A percentile compares a stretch with the other conserved stretches of the same genome.
Conservation (phyloP, 2,329 filamentous ascomycete species). For the Stromatinia cepivora region DNA sequence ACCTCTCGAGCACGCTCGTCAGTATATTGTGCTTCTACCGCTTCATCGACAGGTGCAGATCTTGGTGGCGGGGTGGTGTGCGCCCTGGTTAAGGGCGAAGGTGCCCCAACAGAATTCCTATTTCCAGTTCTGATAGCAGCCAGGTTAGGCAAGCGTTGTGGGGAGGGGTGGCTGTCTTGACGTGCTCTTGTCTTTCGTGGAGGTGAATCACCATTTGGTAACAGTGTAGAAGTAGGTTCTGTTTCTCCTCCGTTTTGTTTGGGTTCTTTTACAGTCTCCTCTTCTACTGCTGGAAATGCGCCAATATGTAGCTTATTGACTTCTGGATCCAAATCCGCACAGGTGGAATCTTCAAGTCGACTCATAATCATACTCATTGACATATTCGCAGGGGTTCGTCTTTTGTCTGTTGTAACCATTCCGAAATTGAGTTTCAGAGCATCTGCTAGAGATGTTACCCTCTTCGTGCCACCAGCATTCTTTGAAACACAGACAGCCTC, state of each 20-base stretch:
- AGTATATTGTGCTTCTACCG: slow-evolving; percentile 38
- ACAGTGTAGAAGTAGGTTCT: slow-evolving; percentile 20
- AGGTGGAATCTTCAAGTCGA: slow-evolving; percentile 62
- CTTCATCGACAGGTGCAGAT: slow-evolving; percentile 36
- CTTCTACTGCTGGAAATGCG: slow-evolving; percentile 23
- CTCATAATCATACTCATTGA: slow-evolving; percentile 76
- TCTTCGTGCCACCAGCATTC: slow-evolving; percentile 95
- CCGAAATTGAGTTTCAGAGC: slow-evolving; percentile 97
- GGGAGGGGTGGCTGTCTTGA: slow-evolving; percentile 35
- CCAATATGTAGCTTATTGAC: slow-evolving; percentile 37
- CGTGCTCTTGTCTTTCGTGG: slow-evolving; percentile 31
- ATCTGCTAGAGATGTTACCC: slow-evolving; percentile 93
- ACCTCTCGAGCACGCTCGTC: slow-evolving; percentile 86
- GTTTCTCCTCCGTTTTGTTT: slow-evolving; percentile 17
- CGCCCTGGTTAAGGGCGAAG: slow-evolving; percentile 34
- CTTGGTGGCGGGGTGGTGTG: slow-evolving; percentile 28
- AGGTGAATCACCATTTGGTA: slow-evolving; percentile 27
- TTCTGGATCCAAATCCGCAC: slow-evolving; percentile 46
- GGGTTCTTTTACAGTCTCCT: slow-evolving; percentile 13
- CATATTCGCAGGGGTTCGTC: slow-evolving; percentile 63
- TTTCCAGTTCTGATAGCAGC: slow-evolving; percentile 32
- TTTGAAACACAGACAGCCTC: slow-evolving; percentile 97
- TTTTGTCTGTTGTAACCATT: slow-evolving; percentile 84
- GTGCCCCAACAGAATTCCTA: slow-evolving; percentile 23
- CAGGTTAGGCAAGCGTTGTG: slow-evolving; percentile 29